Evolutionary conservation across 495 filamentous ascomycete species (phyloP).

Genomic region (Talaromyces trachyspermus): DNA sequence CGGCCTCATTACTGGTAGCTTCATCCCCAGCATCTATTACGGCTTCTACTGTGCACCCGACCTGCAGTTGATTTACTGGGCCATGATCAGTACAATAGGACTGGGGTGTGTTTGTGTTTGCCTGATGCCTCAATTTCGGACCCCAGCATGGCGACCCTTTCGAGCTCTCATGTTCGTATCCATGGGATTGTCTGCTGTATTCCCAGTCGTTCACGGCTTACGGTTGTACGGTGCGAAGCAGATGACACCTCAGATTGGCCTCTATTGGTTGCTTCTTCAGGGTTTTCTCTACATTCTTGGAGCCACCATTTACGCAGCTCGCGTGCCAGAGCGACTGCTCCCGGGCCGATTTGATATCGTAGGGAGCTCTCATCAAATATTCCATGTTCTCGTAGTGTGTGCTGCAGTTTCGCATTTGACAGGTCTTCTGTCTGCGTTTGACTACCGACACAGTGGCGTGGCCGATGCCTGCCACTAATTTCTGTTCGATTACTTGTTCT

Average conservation of each 20-base stretch:
- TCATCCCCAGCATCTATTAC: conserved; percentile 80
- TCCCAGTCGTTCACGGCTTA: conserved; percentile 74
- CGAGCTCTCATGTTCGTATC: conserved; percentile 86
- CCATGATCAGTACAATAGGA: conserved; percentile 72
- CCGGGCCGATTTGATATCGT: conserved; percentile 53
- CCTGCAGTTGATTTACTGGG: conserved; percentile 63
- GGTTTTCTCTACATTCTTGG: conserved; percentile 81
- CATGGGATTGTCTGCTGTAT: conserved; percentile 75
- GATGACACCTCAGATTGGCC: conserved; percentile 66
- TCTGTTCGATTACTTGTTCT: background rate
- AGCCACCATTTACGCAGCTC: conserved; percentile 71
- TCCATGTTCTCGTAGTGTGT: conserved; percentile 57
- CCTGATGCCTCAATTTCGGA: conserved; percentile 71
- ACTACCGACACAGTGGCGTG: conserved; percentile 43
- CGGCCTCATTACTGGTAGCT: conserved; percentile 78
- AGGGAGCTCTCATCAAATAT: conserved; percentile 58
- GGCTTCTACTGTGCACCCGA: conserved; percentile 63
- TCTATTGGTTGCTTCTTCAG: conserved; percentile 73
- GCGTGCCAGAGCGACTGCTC: conserved; percentile 41
- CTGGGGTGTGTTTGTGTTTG: conserved; percentile 67
- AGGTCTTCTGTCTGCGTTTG: conserved; percentile 50
- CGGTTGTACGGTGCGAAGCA: conserved; percentile 48
- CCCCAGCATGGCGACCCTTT: conserved; percentile 74
- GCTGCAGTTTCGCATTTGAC: conserved; percentile 51
- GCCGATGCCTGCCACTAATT: conserved; percentile 25